Percentiles rank a stretch among this genome's conserved stretches.
These are phyloP conservation scores for Closterium sp. DNA, from an alignment of 139 green algal genomes.

Conservation along the genomic window DNA sequence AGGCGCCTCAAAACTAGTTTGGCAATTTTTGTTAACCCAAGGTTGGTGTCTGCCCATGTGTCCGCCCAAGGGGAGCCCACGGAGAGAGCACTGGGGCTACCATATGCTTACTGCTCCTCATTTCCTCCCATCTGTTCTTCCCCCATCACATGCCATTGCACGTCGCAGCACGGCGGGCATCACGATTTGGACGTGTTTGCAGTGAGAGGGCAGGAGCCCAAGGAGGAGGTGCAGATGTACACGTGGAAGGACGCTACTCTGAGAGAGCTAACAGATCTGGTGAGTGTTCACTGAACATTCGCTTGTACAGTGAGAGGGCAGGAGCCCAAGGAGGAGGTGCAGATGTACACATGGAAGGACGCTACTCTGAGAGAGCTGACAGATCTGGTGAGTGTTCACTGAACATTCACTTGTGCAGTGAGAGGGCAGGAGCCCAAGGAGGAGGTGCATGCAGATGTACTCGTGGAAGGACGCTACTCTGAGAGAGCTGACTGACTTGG, in stretches of 20 bases:
- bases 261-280: slow-evolving; percentile 81
- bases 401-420: background rate
- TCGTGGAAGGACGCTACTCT: slow-evolving; percentile 91
- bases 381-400: slow-evolving; percentile 62
- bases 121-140: background rate
- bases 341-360: slow-evolving; percentile 92
- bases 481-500: slow-evolving; percentile 85
- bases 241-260: slow-evolving; percentile 90
- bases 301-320: slow-evolving; percentile 35
- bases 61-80: too few species aligned
- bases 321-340: slow-evolving; percentile 46
- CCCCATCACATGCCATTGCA: background rate
- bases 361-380: slow-evolving; percentile 86
- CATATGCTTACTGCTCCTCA: too few species aligned
- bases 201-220: slow-evolving; percentile 31
- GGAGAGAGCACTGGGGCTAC: background rate
- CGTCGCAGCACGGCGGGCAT: background rate
- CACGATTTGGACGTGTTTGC: background rate
- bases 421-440: slow-evolving; percentile 51
- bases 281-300: slow-evolving; percentile 6
- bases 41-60: too few species aligned
- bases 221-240: slow-evolving; percentile 67
- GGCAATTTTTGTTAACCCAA: too few species aligned
- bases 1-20: too few species aligned
- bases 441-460: slow-evolving; percentile 72